Evolutionary conservation across 2,329 filamentous ascomycete genomes (phyloP), one percentile per base, ranked within the genome.

Genomic region (Cordyceps cicadae): DNA sequence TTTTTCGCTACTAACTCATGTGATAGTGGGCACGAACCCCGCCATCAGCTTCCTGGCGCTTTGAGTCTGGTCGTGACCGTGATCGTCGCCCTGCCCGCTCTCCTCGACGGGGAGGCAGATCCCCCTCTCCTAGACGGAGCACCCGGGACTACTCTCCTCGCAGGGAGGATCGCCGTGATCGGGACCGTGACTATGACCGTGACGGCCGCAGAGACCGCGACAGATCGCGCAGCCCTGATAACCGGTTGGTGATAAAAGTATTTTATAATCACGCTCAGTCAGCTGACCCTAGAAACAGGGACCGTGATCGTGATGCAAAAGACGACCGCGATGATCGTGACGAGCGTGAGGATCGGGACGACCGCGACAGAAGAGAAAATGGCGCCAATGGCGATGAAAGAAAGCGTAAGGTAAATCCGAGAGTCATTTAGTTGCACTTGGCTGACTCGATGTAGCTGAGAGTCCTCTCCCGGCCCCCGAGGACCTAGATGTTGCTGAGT

Each of bases 1-100:
- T 43, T 50, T 52, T 26, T 48, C 59, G 24, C 55, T 41, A 39
- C 62, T 66, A 43, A 65, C 59, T 5, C 24, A 34, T 37, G 52
- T 65, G 15, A 15, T 43, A 99, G 94, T 99, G 94, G 94, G 94
- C 94, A 70, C 90, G 94, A 69, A 99, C 94, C 70, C 94, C 94
- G 70, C 94, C 94, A 54, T 97, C 94, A 67, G 94, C 94, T 58
- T 97, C 92, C 34, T 99, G 94, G 94, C 90, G 94, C 64, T 99
- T 99, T 73, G 94, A 97, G 75, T 92, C 91, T 67, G 93, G 92
- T 63, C 86, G 89, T 70, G 89, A 91, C 70, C 88, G 86, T 66
- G 85, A 88, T 63, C 83, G 85, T 62, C 80, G 79, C 65, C 81
- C 80, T 62, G 82, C 79, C 66, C 83, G 84, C 58, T 85, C 85